Percentiles rank a stretch among this genome's conserved stretches.
Evolutionary conservation across 1,284 basidiomycete genomes (phyloP).

Genomic region (Ustilago crameri): DNA sequence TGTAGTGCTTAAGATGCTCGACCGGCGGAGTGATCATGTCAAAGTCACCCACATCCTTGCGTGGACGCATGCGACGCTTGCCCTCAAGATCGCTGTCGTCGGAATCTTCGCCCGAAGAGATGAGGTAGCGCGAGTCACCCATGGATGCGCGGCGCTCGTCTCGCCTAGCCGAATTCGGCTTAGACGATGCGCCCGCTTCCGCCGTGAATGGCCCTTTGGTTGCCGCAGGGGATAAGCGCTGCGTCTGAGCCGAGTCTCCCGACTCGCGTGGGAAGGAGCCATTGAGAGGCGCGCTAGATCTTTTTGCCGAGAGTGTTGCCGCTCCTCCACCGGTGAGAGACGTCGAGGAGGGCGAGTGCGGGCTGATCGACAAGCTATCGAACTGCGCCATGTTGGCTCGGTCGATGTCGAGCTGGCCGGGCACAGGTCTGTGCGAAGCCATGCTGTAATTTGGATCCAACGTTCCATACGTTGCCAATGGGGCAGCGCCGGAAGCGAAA

Average conservation of each 20-base stretch:
- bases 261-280: conserved; percentile 20
- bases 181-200: conserved; percentile 7
- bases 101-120: conserved; percentile 8
- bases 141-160: conserved; percentile 20
- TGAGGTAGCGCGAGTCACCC: conserved; percentile 15
- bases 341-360: conserved; percentile 27
- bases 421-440: conserved; percentile 17
- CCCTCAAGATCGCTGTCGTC: conserved; percentile 22
- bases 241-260: conserved; percentile 11
- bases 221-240: not conserved
- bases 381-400: conserved; percentile 15
- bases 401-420: conserved; percentile 27
- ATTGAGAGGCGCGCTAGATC: conserved; percentile 28
- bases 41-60: conserved; percentile 54
- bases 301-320: conserved; percentile 16
- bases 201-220: conserved; percentile 18
- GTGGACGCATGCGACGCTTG: conserved; percentile 39
- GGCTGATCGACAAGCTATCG: conserved; percentile 19
- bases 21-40: conserved; percentile 56
- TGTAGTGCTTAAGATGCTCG: conserved; percentile 55
- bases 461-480: conserved; percentile 14
- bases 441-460: conserved; percentile 42
- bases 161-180: not conserved
- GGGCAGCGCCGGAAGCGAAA: conserved; percentile 2
- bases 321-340: conserved; percentile 12